Evolutionary conservation across 495 filamentous ascomycete genomes (phyloP).

Genomic region (Talaromyces stipitatus): DNA sequence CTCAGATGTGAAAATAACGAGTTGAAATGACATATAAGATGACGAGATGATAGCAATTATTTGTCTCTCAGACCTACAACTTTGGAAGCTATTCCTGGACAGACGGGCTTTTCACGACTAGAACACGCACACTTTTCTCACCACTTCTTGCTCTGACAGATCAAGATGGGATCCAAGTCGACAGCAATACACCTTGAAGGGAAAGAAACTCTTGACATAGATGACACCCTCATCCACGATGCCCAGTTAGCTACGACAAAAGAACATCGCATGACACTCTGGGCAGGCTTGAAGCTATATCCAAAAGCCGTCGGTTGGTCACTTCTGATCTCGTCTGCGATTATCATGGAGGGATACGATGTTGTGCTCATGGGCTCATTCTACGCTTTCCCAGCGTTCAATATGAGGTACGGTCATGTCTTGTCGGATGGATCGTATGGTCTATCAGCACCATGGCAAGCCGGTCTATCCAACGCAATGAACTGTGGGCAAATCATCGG

Average conservation of each 20-base stretch:
- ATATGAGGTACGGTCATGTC: conserved; percentile 49
- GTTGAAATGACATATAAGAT: too few relatives aligned
- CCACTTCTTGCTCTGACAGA: too few relatives aligned
- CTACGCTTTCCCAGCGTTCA: conserved; percentile 38
- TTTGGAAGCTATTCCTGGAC: too few relatives aligned
- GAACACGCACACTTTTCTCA: too few relatives aligned
- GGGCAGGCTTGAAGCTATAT: conserved; percentile 28
- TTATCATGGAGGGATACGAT: conserved; percentile 46
- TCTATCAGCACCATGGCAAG: conserved; percentile 57
- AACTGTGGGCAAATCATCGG: conserved; percentile 21
- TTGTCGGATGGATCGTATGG: conserved; percentile 40
- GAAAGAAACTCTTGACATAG: too few relatives aligned
- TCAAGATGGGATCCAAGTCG: too few relatives aligned
- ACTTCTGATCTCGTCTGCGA: conserved; percentile 30
- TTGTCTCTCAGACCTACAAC: too few relatives aligned
- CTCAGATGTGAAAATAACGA: too few relatives aligned
- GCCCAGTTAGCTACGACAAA: conserved; percentile 11
- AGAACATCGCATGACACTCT: conserved; percentile 20
- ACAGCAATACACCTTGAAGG: too few relatives aligned
- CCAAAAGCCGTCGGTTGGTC: conserved; percentile 39
- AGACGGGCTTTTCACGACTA: too few relatives aligned
- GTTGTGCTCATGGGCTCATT: conserved; percentile 29
- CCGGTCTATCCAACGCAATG: conserved; percentile 52
- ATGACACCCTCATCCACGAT: conserved; percentile 1
- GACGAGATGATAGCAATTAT: too few relatives aligned